Evolutionary conservation across 2,329 filamentous ascomycete species (phyloP).

Genomic region (Colletotrichum australisinense): DNA sequence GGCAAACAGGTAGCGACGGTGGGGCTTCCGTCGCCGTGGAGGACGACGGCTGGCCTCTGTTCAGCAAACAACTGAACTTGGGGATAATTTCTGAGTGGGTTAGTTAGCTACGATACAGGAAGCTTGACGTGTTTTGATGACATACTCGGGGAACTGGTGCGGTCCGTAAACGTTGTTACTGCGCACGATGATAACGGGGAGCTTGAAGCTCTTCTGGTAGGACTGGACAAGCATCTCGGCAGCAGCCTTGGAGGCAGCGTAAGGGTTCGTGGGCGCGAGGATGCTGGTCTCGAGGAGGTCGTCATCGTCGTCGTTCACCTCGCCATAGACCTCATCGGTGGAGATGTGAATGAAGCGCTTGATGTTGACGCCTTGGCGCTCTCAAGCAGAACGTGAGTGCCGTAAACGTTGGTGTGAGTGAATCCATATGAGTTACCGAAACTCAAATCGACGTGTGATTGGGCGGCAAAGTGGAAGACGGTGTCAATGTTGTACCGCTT

Average conservation of each 20-base stretch:
- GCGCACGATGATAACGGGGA: slow-evolving; percentile 82
- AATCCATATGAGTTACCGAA: slow-evolving; percentile 87
- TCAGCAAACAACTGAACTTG: slow-evolving; percentile 81
- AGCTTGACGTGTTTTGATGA: background rate
- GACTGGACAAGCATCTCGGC: slow-evolving; percentile 89
- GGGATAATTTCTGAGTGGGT: slow-evolving; percentile 79
- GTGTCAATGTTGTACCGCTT: slow-evolving; percentile 80
- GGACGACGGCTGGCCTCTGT: slow-evolving; percentile 72
- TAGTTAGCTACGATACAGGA: slow-evolving; percentile 15
- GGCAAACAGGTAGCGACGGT: slow-evolving; percentile 83
- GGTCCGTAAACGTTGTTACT: slow-evolving; percentile 90
- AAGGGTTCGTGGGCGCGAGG: slow-evolving; percentile 84
- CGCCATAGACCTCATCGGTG: slow-evolving; percentile 88
- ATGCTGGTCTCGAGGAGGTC: slow-evolving; percentile 80
- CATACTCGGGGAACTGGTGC: slow-evolving; percentile 85
- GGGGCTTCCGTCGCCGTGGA: slow-evolving; percentile 82
- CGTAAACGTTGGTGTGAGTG: slow-evolving; percentile 84
- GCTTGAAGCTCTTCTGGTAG: slow-evolving; percentile 85
- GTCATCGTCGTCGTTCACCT: slow-evolving; percentile 78
- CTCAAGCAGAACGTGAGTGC: slow-evolving; percentile 85
- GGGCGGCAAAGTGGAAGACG: slow-evolving; percentile 86
- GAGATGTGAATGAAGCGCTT: slow-evolving; percentile 84
- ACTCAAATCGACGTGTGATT: slow-evolving; percentile 85
- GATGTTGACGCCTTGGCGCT: slow-evolving; percentile 77
- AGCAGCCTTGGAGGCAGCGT: slow-evolving; percentile 83